phyloP scores from a whole-genome alignment of 176 grass and related monocot species.

The Hordeum marinum region DNA sequence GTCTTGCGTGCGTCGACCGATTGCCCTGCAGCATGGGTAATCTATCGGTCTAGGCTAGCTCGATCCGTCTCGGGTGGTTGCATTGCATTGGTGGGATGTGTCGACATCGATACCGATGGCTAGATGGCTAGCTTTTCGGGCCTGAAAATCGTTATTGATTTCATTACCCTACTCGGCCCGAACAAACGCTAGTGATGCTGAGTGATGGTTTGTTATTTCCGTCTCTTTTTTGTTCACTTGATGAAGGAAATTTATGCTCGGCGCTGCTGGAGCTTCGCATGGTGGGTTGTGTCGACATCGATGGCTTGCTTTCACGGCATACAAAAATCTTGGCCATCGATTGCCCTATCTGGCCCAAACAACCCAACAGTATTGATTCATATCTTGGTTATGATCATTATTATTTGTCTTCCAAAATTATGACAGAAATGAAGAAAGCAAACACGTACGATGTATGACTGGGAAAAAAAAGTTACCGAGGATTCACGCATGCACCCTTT shows the following conservation, averaged over 20 bases:
- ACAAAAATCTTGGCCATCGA: neutral
- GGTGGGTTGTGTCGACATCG: neutral
- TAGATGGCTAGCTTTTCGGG: neutral
- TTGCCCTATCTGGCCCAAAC: neutral
- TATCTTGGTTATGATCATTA: neutral
- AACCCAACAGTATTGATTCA: neutral
- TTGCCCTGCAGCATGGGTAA: neutral
- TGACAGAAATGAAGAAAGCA: neutral
- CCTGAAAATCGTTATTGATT: neutral
- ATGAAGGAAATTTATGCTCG: neutral
- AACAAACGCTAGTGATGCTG: neutral
- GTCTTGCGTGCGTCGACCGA: neutral
- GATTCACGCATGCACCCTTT: neutral
- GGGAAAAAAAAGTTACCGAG: neutral
- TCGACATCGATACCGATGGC: neutral
- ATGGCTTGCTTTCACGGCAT: neutral
- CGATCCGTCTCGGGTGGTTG: neutral
- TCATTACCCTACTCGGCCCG: neutral
- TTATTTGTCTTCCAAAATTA: neutral
- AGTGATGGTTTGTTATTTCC: neutral
- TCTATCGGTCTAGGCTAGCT: neutral
- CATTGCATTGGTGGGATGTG: neutral
- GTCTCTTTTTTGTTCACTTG: neutral
- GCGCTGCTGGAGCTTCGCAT: neutral
- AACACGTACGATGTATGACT: neutral